Base-by-base conservation (phyloP, 2,329 filamentous ascomycete genomes). In the Monilinia polystroma region DNA sequence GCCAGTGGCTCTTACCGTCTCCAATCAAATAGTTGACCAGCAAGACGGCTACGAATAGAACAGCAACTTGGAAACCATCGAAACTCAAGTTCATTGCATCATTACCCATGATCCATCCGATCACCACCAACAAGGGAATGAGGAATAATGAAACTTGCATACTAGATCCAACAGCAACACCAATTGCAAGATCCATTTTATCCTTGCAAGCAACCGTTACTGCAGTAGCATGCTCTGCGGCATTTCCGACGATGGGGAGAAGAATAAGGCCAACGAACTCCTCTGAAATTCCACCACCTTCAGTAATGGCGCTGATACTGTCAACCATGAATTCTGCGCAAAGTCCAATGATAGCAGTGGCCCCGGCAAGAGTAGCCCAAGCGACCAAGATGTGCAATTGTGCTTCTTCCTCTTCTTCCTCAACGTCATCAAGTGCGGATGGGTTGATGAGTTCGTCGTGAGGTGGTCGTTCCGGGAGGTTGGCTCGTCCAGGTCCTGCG, bases 1-100 rank as follows among this genome's bases (percentile, higher is more conserved):
- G 60, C 74, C 82, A 84, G 70, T 83, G 79, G 51, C 81, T 84
- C 71, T 85, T 85, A 63, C 66, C 66, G 73, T 96, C 92, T 26
- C 89, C 83, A 59, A 96, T 92, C 54, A 96, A 79, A 76, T 96
- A 96, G 76, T 96, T 96, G 67, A 93, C 90, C 45, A 96, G 83
- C 53, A 96, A 85, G 0, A 92, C 91, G 2, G 91, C 88, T 16
- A 95, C 90, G 72, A 96, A 96, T 52, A 96, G 80, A 52, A 90
- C 89, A 29, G 93, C 90, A 18, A 97, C 88, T 79, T 97, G 92
- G 81, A 97, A 97, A 0, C 88, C 88, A 75, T 91, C 88, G 73
- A 91, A 90, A 73, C 85, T 84, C 6, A 91, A 80, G 10, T 84
- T 89, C 87, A 90, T 88, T 49, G 82, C 79, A 60, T 84, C 87